A percentile compares a stretch with the other conserved stretches of the same genome.
Conservation (phyloP, 495 filamentous ascomycete genomes). For the Aspergillus bertholletiae region DNA sequence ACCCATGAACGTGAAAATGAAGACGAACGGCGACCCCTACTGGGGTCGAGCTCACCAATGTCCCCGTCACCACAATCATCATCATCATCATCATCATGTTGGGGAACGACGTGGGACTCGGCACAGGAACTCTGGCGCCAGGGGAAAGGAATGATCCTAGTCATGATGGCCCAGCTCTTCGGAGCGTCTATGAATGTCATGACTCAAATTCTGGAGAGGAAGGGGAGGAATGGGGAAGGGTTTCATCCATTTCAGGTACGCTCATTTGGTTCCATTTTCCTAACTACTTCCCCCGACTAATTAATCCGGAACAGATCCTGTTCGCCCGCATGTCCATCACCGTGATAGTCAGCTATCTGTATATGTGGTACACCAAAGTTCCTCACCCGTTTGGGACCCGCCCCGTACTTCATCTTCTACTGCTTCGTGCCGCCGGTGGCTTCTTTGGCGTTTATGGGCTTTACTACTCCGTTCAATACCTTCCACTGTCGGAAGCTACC, state of each 20-base stretch:
- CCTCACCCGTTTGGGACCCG: conserved; percentile 67
- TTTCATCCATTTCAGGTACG: conserved; percentile 80
- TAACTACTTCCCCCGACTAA: background rate
- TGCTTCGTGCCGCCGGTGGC: conserved; percentile 67
- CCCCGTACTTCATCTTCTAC: conserved; percentile 62
- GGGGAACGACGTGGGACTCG: conserved; percentile 1
- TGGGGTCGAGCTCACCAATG: background rate
- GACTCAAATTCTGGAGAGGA: conserved; percentile 72
- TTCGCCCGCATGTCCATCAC: conserved; percentile 85
- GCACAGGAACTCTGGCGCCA: conserved; percentile 39
- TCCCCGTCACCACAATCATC: background rate
- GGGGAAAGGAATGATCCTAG: conserved; percentile 72
- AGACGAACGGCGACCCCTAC: background rate
- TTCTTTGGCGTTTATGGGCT: conserved; percentile 84
- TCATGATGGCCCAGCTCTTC: conserved; percentile 77
- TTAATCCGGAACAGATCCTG: conserved; percentile 51
- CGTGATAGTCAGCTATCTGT: conserved; percentile 57
- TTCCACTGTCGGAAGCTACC: conserved; percentile 85
- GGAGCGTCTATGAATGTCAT: conserved; percentile 85
- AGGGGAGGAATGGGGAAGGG: conserved; percentile 57
- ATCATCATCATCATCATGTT: conserved; percentile 6
- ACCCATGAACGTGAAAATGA: background rate
- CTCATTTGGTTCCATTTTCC: background rate
- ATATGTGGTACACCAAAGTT: conserved; percentile 70
- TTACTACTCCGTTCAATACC: conserved; percentile 81